Percentiles rank a stretch among this genome's conserved stretches.
phyloP scores from a whole-genome alignment of 2,329 filamentous ascomycete genomes.

The Byssochlamys sp. region DNA sequence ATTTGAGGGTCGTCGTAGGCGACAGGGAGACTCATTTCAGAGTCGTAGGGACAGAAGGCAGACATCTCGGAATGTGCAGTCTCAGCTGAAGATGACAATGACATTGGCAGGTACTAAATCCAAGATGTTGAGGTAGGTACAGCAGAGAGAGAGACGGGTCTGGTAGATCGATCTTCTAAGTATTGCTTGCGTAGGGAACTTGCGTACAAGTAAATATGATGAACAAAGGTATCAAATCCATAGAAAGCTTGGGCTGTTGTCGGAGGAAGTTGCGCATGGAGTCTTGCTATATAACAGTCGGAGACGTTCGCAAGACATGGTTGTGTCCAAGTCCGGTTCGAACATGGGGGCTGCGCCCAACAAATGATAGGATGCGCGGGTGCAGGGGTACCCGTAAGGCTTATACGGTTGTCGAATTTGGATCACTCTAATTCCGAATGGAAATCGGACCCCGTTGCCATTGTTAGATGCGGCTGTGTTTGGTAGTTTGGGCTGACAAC shows the following conservation, averaged over 20 bases:
- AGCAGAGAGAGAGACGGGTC: not conserved
- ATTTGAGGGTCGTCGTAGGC: not conserved
- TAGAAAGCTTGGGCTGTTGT: not conserved
- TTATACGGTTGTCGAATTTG: not conserved
- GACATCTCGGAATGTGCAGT: not conserved
- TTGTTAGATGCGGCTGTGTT: not conserved
- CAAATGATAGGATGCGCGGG: not conserved
- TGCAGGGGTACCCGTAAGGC: not conserved
- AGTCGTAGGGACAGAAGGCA: not conserved
- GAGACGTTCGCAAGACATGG: not conserved
- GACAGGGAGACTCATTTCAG: not conserved
- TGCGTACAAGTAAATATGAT: not conserved
- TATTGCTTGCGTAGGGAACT: not conserved
- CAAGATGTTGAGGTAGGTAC: not conserved
- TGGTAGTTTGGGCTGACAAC: not conserved
- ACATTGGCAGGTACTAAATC: not conserved
- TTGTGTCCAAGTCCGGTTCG: not conserved
- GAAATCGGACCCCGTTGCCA: not conserved
- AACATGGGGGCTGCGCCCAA: not conserved
- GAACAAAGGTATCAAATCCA: not conserved
- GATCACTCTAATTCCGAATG: not conserved
- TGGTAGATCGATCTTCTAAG: not conserved
- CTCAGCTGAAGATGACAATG: not conserved
- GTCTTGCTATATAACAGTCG: not conserved
- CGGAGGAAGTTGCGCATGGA: not conserved